Percentiles rank a stretch among this genome's conserved stretches.
These are phyloP conservation scores for Plectosphaerella sp. DNA, from an alignment of 2,329 filamentous ascomycete genomes.

Conservation along the genomic window DNA sequence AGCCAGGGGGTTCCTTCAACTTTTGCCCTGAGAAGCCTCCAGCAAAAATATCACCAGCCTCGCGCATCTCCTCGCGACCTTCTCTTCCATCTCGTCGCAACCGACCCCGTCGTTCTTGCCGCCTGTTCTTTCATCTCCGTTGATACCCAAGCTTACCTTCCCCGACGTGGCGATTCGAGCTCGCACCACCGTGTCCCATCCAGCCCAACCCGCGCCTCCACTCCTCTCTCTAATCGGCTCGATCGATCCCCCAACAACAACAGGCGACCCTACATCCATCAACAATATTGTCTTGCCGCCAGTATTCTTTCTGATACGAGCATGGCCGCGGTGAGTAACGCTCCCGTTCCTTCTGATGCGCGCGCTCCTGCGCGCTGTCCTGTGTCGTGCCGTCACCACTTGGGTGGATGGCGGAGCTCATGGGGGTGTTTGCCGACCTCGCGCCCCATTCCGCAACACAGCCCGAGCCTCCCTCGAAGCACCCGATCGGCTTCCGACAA, in stretches of 20 bases:
- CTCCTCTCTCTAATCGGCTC: conserved; percentile 6
- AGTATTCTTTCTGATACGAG: conserved; percentile 2
- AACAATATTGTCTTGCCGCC: conserved; percentile 1
- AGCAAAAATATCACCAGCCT: conserved; percentile 16
- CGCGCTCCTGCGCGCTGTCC: no score
- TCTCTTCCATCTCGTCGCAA: conserved; percentile 11
- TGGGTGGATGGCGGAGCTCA: no score
- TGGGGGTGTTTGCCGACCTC: no score
- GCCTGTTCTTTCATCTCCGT: conserved; percentile 11
- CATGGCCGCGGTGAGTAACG: conserved; percentile 13
- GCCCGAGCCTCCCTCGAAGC: no score
- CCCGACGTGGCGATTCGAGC: background rate
- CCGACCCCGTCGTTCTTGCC: conserved; percentile 9
- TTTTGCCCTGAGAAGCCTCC: conserved; percentile 5
- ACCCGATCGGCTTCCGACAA: no score
- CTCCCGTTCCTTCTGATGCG: no score
- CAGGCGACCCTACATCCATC: conserved; percentile 5
- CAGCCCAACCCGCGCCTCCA: conserved; percentile 5
- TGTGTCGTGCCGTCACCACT: no score
- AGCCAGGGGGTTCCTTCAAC: background rate
- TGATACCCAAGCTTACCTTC: conserved; percentile 10
- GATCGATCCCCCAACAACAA: conserved; percentile 5
- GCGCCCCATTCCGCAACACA: no score
- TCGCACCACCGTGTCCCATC: conserved; percentile 1
- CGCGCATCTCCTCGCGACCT: conserved; percentile 9